These are phyloP conservation scores for Moesziomyces sp. DNA, from an alignment of 1,284 basidiomycete species.

Conservation along the genomic window DNA sequence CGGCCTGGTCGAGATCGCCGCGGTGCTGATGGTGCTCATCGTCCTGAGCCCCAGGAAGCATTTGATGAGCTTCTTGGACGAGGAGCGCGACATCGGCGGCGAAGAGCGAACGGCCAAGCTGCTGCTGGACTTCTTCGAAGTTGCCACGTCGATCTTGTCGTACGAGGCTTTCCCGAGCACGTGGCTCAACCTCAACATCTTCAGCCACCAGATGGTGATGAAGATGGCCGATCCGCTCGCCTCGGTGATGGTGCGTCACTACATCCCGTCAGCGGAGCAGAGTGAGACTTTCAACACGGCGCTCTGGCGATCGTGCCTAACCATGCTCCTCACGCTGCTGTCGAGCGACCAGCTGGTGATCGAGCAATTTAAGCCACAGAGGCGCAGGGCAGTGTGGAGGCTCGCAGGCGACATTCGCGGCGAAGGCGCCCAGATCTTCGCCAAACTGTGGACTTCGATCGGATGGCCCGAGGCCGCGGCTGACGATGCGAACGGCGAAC, in stretches of 20 bases:
- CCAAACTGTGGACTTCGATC: constrained; percentile 86
- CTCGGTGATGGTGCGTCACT: constrained; percentile 80
- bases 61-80: constrained; percentile 78
- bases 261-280: constrained; percentile 77
- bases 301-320: constrained; percentile 85
- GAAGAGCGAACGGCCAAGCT: constrained; percentile 73
- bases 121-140: constrained; percentile 82
- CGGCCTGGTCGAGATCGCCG: constrained; percentile 84
- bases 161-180: constrained; percentile 89
- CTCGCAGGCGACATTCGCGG: constrained; percentile 93
- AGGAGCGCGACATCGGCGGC: constrained; percentile 60
- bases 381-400: constrained; percentile 93
- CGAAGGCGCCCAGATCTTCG: constrained; percentile 85
- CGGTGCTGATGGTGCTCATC: constrained; percentile 84
- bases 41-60: constrained; percentile 82
- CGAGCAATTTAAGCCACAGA: constrained; percentile 91
- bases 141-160: constrained; percentile 82
- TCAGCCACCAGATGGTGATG: constrained; percentile 87
- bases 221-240: constrained; percentile 88
- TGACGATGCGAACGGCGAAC: constrained; percentile 20
- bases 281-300: constrained; percentile 78
- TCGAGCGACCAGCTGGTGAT: constrained; percentile 91
- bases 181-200: constrained; percentile 92
- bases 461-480: constrained; percentile 49
- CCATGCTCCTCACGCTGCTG: constrained; percentile 83